Base-by-base conservation (phyloP, 768 basidiomycete species). In the Leccinum rimulosum region DNA sequence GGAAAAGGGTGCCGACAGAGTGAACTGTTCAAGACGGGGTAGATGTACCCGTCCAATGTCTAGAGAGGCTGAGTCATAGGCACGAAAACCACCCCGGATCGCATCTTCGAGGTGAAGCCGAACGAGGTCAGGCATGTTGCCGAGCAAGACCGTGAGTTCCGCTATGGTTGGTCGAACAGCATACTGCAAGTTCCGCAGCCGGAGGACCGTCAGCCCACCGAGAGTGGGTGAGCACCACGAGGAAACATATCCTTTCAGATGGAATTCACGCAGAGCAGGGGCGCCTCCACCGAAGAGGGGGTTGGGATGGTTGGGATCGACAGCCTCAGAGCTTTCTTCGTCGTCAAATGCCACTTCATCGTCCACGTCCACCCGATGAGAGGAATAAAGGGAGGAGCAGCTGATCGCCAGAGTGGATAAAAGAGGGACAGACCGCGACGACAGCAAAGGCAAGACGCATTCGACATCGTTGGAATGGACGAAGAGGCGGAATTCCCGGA, bases 181-280 rank as follows among this genome's bases (percentile, higher is more conserved):
- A 25, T n/a, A 9, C 17, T 56, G 25, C 31, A 56, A n/a, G 15
- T 35, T 6, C 3, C 31, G 3, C 17, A 54, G 9, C 25, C 17
- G 33, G 17, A 52, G 48, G 22, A 31, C 49, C 22, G 54, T 55
- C 48, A 52, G n/a, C n/a, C 53, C 53, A 54, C 53, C 15, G n/a
- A 54, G 54, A 25, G 22, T 33, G 11, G 48, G 30, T 22, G 54
- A 52, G 33, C 30, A 55, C 49, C 54, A 25, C 4, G 48, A 17
- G 4, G 33, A 17, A 22, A 52, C 10, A 25, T 5, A 6, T 22
- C 52, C 30, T 7, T 12, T 53, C 30, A 52, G 48, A 17, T 25
- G 30, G 2, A 55, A 53, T 12, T 52, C 48, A 3, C 49, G 49
- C 22, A 52, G 31, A 17, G 30, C 30, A 7, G 49, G 54, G 19